A percentile compares a stretch with the other conserved stretches of the same genome.
Conservation (phyloP, 2,329 filamentous ascomycete genomes). For the Colletotrichum sp. region DNA sequence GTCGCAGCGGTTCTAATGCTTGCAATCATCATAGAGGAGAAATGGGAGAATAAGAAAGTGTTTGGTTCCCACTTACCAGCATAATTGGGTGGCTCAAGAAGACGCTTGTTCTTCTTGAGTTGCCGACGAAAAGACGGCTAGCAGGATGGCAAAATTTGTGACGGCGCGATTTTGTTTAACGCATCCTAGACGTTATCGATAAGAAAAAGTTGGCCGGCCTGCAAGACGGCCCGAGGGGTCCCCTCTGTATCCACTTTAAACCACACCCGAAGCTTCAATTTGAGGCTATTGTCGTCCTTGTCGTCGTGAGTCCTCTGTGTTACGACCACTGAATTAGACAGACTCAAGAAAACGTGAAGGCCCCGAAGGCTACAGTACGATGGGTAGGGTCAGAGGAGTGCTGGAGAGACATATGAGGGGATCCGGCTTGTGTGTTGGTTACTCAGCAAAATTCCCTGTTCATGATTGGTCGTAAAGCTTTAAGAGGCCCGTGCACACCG, state of each 20-base stretch:
- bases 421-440: not conserved
- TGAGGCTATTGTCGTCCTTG: not conserved
- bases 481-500: not conserved
- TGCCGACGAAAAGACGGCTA: not conserved
- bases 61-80: constrained; percentile 8
- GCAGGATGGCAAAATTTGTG: not conserved
- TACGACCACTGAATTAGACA: not conserved
- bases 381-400: not conserved
- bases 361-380: not conserved
- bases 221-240: not conserved
- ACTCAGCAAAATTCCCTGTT: not conserved
- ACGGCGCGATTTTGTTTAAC: not conserved
- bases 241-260: not conserved
- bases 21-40: constrained; percentile 38
- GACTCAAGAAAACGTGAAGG: not conserved
- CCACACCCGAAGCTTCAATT: not conserved
- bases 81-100: constrained; percentile 12
- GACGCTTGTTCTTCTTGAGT: constrained; percentile 16
- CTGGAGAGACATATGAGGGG: not conserved
- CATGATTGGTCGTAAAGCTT: not conserved
- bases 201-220: not conserved
- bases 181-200: constrained; percentile 11
- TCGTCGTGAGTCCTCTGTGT: not conserved
- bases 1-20: constrained; percentile 55
- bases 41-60: not conserved